These are phyloP conservation scores for Kluyveromyces aestuarii DNA, from an alignment of 805 yeast genomes.

Conservation along the genomic window DNA sequence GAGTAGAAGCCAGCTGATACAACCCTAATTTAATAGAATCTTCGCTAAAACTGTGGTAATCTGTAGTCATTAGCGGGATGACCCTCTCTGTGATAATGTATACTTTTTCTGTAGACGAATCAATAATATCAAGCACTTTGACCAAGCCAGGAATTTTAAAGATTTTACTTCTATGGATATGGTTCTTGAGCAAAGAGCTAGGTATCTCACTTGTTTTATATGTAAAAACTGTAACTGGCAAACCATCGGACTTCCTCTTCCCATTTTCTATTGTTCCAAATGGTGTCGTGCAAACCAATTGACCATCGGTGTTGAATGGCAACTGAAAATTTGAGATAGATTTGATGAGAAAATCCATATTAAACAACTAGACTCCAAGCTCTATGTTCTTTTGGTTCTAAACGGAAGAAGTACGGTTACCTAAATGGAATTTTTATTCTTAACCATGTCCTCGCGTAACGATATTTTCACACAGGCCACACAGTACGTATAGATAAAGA, in stretches of 20 bases:
- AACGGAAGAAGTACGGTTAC: too few relatives aligned
- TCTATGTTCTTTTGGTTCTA: too few relatives aligned
- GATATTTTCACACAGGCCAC: too few relatives aligned
- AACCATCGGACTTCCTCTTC: slow-evolving; percentile 19
- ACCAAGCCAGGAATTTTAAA: slow-evolving; percentile 26
- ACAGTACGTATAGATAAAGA: too few relatives aligned
- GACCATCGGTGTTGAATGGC: slow-evolving; percentile 21
- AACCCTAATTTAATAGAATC: slow-evolving; percentile 19
- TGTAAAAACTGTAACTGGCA: slow-evolving; percentile 22
- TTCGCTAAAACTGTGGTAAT: slow-evolving; percentile 6
- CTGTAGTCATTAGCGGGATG: slow-evolving; percentile 14
- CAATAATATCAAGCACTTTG: slow-evolving; percentile 21
- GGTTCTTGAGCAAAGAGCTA: slow-evolving; percentile 15
- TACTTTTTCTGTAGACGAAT: slow-evolving; percentile 16
- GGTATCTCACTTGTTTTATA: slow-evolving; percentile 6
- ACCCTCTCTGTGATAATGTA: slow-evolving; percentile 24
- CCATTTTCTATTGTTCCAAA: slow-evolving; percentile 24
- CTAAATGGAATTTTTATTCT: too few relatives aligned
- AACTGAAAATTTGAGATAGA: slow-evolving; percentile 25
- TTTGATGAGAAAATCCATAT: slow-evolving; percentile 27
- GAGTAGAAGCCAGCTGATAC: slow-evolving; percentile 17
- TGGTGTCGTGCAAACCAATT: slow-evolving; percentile 14
- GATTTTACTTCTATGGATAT: slow-evolving; percentile 18
- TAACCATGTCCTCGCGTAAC: too few relatives aligned
- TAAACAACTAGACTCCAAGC: neutral